Base-by-base conservation (phyloP, 176 grass and related monocot genomes). In the Cenchrus americanus region DNA sequence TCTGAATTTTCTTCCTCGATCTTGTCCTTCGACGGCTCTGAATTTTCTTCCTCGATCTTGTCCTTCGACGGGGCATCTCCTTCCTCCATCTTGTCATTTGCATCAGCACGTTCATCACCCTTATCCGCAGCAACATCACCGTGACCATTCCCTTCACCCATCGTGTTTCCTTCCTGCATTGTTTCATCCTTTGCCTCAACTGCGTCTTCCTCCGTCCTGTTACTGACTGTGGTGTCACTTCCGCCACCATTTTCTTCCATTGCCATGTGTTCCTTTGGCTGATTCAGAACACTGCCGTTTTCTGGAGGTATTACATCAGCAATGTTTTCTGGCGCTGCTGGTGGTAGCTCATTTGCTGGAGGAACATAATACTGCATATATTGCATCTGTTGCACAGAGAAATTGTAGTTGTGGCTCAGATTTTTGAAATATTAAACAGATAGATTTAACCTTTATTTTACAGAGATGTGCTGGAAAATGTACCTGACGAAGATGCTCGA, bases 401-500 rank as follows among this genome's bases (percentile, higher is more conserved):
- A 37, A 67, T 61, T 30, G 61, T 75, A 54, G 34, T 85, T 54
- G 37, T 59, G 32, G 30, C 52, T 51, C 69, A 62, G 27, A 9
- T 8, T 73, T 61, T 55, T 2, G 8, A 41, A 49, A 49, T 10
- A 58, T 11, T 81, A 73, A 72, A 42, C 27, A 8, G 32, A 55
- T 27, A 52, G 4, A 80, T 62, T 69, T 74, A 52, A 34, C 44
- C 3, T 62, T 55, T 67, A 66, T 60, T 46, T 79, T 43, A 44
- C 53, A 62, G 41, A 30, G 22, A 48, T 17, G 24, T 18, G 79
- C 44, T 69, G 32, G 44, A 49, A 4, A 66, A 34, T 27, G 59
- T 92, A 99, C 96, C 89, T 96, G 83, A 57, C 82, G 84, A 60
- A 99, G 93, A 75, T 99, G 86, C 71, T 99, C 87, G 70, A 99